phyloP scores from a whole-genome alignment of 495 filamentous ascomycete species.

The Neurospora sp. region DNA sequence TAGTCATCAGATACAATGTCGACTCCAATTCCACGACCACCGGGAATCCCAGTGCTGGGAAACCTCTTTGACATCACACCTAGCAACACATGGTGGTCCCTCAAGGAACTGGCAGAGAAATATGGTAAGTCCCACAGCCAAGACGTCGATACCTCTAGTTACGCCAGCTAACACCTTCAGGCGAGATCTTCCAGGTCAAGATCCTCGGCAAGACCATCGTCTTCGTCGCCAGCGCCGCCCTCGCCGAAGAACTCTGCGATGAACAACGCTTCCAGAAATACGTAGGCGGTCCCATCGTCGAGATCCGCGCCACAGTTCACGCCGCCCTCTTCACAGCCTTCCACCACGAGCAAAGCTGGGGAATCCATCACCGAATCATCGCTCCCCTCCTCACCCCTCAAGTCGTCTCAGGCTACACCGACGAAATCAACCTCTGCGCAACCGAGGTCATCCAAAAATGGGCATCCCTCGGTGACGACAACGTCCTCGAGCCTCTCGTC shows the following conservation, averaged over 20 bases:
- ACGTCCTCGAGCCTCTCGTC: constrained; percentile 44
- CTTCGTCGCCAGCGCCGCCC: constrained; percentile 40
- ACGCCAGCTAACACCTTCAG: constrained; percentile 19
- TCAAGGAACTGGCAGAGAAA: constrained; percentile 52
- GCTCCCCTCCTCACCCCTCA: constrained; percentile 56
- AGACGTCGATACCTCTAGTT: not conserved
- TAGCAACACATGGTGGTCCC: constrained; percentile 50
- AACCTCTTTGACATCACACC: constrained; percentile 56
- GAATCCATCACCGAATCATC: constrained; percentile 59
- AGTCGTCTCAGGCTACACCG: constrained; percentile 49
- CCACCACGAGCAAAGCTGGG: constrained; percentile 55
- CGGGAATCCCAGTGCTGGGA: constrained; percentile 56
- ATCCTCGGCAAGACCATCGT: constrained; percentile 30
- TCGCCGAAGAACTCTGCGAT: constrained; percentile 59
- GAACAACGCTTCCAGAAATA: constrained; percentile 57
- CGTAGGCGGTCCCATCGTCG: constrained; percentile 40
- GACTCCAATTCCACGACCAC: constrained; percentile 51
- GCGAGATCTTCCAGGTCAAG: constrained; percentile 62
- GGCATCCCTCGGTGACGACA: constrained; percentile 42
- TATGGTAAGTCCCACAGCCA: constrained; percentile 38
- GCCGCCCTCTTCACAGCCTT: constrained; percentile 64
- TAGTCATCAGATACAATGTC: constrained; percentile 18
- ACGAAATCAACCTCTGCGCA: constrained; percentile 56
- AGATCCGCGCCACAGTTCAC: constrained; percentile 49
- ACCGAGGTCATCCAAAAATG: constrained; percentile 60